Base-by-base conservation (phyloP, 2,329 filamentous ascomycete species). In the Penicillium sp. region DNA sequence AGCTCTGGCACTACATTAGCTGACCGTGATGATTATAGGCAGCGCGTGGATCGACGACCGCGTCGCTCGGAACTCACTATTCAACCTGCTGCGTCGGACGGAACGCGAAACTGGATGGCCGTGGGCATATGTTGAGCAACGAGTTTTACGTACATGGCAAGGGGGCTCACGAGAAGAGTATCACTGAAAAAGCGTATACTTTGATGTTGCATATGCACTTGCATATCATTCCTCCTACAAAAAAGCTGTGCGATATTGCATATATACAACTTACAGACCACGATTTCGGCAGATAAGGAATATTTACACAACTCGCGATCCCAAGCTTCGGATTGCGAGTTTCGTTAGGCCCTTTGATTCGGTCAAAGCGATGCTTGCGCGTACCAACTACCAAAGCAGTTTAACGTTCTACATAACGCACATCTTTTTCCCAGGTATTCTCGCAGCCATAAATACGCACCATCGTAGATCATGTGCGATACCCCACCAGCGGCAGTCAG, bases 41-140 rank as follows among this genome's bases (percentile, higher is more conserved):
- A 62, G 67, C 45, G 63, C 65, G 9, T 73, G 70, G 70, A 67
- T 73, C 22, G 65, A 65, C 14, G 69, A 73, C 45, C 66, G 66
- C 9, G 47, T 56, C 29, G 60, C 62, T 13, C 60, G 59, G 29
- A 61, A 58, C 27, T 29, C 61, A n/a, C 27, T 64, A 11, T 63
- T 64, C 33, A 60, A 64, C 33, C 51, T 64, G 16, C 53, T 64
- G 11, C 56, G 60, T 5, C 56, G 60, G 4, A 64, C 60, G 6
- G 62, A 64, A 45, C 45, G 56, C 16, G 60, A 64, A 7, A 64
- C 61, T 54, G 62, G 60, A 26, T 64, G 62, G 62, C 62, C 62
- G 26, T 63, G 58, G 60, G 62, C 62, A 22, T 63, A 64, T 58
- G 58, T 63, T 11, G 62, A 63, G 45, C 59, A 62, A 19, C 51